These are phyloP conservation scores for Aspergillus ellipticus DNA, from an alignment of 495 filamentous ascomycete species.

Conservation along the genomic window DNA sequence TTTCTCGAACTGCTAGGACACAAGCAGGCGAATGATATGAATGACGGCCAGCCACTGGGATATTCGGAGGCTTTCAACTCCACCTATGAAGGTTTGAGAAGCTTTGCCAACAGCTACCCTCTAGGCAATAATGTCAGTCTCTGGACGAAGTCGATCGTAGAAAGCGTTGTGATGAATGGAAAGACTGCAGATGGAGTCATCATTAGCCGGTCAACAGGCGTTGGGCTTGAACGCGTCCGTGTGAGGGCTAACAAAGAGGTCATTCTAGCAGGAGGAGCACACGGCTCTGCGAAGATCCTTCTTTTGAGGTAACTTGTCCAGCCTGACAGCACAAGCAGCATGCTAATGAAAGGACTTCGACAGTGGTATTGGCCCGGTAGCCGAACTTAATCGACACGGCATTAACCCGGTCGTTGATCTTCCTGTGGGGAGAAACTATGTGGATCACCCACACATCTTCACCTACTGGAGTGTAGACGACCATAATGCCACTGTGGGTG, in stretches of 20 bases:
- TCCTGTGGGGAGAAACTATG: neutral
- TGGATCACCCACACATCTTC: neutral
- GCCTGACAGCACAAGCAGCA: neutral
- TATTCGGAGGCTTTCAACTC: conserved; percentile 2
- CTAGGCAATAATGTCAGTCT: neutral
- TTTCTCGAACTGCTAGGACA: neutral
- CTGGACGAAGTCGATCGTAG: neutral
- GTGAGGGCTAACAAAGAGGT: neutral
- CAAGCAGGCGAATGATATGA: neutral
- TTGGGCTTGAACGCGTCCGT: neutral
- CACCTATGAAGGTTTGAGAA: neutral
- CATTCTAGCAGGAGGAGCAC: neutral
- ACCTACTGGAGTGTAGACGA: neutral
- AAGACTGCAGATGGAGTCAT: neutral
- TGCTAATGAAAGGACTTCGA: neutral
- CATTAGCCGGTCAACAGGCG: neutral
- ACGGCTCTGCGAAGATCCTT: neutral
- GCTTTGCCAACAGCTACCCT: neutral
- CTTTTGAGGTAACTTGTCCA: neutral
- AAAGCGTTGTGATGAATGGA: neutral
- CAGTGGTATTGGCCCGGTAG: neutral
- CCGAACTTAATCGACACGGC: neutral
- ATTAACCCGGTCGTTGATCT: neutral
- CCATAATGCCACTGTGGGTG: neutral
- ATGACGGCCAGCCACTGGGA: neutral